Evolutionary conservation across 176 grass and related monocot species (phyloP).

Genomic region (Cocos nucifera): DNA sequence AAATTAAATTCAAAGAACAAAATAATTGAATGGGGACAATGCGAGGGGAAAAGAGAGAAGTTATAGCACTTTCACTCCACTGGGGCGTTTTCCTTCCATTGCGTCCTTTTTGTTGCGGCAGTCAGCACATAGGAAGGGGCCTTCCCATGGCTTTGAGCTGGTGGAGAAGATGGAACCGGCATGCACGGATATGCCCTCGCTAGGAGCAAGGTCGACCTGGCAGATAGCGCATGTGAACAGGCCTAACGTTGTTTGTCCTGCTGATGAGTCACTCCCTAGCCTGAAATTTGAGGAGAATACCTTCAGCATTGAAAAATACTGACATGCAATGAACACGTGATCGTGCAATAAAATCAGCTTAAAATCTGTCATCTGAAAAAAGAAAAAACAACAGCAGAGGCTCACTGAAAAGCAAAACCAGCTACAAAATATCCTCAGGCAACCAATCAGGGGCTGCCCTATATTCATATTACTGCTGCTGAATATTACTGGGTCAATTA

Average conservation of each 20-base stretch:
- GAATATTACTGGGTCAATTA: too few species aligned
- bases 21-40: neutral
- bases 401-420: too few species aligned
- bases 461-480: too few species aligned
- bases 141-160: constrained; percentile 82
- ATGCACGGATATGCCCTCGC: constrained; percentile 76
- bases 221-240: constrained; percentile 90
- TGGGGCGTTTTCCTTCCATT: constrained; percentile 91
- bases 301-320: too few species aligned
- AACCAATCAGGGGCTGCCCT: too few species aligned
- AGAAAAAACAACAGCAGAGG: too few species aligned
- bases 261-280: constrained; percentile 46
- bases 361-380: too few species aligned
- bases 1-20: neutral
- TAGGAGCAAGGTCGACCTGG: constrained; percentile 70
- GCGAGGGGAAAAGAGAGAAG: neutral
- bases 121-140: constrained; percentile 75
- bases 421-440: too few species aligned
- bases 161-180: constrained; percentile 75
- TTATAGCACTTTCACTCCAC: constrained; percentile 78
- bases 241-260: constrained; percentile 35
- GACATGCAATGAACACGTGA: too few species aligned
- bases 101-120: constrained; percentile 94
- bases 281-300: constrained; percentile 19
- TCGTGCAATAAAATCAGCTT: too few species aligned